A percentile compares a stretch with the other conserved stretches of the same genome.
These are phyloP conservation scores for Rubia balearica DNA, from an alignment of 305 asterid species.

Conservation along the genomic window DNA sequence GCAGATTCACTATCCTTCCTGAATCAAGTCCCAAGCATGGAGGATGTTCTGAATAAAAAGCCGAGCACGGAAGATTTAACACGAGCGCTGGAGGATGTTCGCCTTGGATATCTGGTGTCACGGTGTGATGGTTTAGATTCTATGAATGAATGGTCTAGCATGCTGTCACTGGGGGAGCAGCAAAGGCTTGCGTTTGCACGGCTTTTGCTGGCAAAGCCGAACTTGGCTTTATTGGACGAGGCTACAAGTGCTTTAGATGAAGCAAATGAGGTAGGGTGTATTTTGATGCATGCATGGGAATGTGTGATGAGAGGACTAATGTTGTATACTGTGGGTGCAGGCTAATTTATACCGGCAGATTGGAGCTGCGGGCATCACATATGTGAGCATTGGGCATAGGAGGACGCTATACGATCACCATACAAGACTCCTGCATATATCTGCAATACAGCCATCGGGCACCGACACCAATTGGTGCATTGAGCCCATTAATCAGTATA, in stretches of 20 bases:
- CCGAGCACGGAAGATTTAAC: slow-evolving; percentile 64
- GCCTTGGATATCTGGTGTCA: slow-evolving; percentile 56
- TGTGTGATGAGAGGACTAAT: not conserved
- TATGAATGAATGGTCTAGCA: slow-evolving; percentile 67
- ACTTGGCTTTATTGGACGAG: slow-evolving; percentile 69
- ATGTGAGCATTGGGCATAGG: slow-evolving; percentile 66
- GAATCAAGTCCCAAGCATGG: slow-evolving; percentile 19
- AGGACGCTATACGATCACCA: slow-evolving; percentile 52
- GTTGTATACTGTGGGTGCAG: slow-evolving; percentile 38
- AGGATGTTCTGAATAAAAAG: slow-evolving; percentile 30
- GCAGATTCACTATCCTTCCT: slow-evolving; percentile 58
- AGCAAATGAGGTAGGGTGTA: slow-evolving; percentile 89
- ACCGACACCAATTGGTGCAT: slow-evolving; percentile 43
- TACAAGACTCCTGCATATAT: slow-evolving; percentile 36
- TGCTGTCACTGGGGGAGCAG: slow-evolving; percentile 96
- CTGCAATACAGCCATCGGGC: slow-evolving; percentile 32
- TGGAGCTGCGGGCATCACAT: slow-evolving; percentile 57
- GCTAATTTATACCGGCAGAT: slow-evolving; percentile 50
- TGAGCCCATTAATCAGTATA: slow-evolving; percentile 36
- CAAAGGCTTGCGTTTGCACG: slow-evolving; percentile 87
- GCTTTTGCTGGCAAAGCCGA: slow-evolving; percentile 63
- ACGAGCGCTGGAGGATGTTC: slow-evolving; percentile 65
- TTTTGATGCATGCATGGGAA: no score
- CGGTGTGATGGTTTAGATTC: slow-evolving; percentile 58
- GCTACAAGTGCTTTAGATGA: slow-evolving; percentile 90